phyloP scores from a whole-genome alignment of 2,329 filamentous ascomycete genomes.

The Emydomyces testavorans region DNA sequence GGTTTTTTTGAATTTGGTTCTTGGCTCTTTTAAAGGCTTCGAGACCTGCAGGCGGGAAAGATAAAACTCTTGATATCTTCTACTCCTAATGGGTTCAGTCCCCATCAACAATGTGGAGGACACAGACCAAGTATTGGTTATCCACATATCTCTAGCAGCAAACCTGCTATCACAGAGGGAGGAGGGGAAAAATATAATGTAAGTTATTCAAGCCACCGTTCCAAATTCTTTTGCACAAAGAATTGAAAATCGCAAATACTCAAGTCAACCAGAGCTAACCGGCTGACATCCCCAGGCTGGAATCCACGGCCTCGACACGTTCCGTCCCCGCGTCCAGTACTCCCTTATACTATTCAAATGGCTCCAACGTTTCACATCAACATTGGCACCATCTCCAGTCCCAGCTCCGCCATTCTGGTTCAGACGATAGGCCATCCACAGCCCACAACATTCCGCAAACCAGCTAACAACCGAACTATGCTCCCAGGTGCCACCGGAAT shows the following conservation, averaged over 20 bases:
- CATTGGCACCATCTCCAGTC: neutral
- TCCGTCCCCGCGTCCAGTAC: slow-evolving; percentile 1
- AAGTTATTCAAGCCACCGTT: no score
- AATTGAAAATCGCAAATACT: neutral
- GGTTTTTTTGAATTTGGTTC: no score
- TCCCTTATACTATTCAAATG: neutral
- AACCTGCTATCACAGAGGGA: no score
- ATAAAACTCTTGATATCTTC: no score
- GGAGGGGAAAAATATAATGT: no score
- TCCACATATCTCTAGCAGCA: no score
- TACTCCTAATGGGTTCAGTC: no score
- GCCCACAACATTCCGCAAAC: slow-evolving; percentile 1
- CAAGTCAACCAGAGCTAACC: slow-evolving; percentile 8
- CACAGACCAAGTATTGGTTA: no score
- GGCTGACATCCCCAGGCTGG: slow-evolving; percentile 15
- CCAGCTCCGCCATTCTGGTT: neutral
- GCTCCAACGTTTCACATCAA: neutral
- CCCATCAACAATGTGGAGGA: no score
- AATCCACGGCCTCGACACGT: slow-evolving; percentile 10
- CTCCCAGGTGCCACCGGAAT: neutral
- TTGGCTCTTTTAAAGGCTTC: no score
- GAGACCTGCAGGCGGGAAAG: no score
- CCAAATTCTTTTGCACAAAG: neutral
- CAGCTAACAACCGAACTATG: neutral
- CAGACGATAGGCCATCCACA: neutral